These are phyloP conservation scores for Sporothrix humicola DNA, from an alignment of 2,329 filamentous ascomycete genomes.

Conservation along the genomic window DNA sequence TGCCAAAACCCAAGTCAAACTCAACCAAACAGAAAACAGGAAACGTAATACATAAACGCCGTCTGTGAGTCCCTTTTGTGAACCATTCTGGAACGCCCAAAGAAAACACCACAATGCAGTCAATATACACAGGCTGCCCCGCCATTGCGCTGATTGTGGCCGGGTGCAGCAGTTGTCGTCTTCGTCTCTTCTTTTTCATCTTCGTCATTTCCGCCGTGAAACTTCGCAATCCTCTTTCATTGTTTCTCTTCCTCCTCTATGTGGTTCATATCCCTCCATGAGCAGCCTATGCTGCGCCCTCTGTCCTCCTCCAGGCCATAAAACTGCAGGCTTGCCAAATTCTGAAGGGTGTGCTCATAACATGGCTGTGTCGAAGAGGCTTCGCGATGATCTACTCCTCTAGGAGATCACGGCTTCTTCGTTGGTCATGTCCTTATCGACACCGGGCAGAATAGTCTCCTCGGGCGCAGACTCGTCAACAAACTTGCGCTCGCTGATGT, in stretches of 20 bases:
- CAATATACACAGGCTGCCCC: constrained; percentile 26
- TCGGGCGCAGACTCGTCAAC: constrained; percentile 71
- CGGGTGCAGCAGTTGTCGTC: not conserved
- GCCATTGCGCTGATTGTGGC: not conserved
- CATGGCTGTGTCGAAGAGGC: not conserved
- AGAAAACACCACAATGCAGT: constrained; percentile 28
- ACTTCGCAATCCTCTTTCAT: not conserved
- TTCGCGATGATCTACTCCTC: constrained; percentile 29
- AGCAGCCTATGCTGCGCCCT: not conserved
- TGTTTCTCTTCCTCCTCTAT: not conserved
- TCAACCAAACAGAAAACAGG: not conserved
- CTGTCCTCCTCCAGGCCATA: not conserved
- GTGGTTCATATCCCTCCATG: not conserved
- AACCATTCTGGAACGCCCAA: constrained; percentile 24
- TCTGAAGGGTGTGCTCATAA: not conserved
- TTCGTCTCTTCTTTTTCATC: not conserved
- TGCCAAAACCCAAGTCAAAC: constrained; percentile 19
- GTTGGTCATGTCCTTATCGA: constrained; percentile 46
- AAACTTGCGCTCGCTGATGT: constrained; percentile 89
- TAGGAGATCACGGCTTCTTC: constrained; percentile 43
- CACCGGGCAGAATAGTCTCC: constrained; percentile 72
- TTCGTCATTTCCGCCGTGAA: not conserved
- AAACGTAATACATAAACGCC: constrained; percentile 17
- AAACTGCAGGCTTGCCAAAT: not conserved
- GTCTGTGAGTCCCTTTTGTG: constrained; percentile 25